These are phyloP conservation scores for Claviceps arundinis DNA, from an alignment of 2,329 filamentous ascomycete genomes.

Conservation along the genomic window DNA sequence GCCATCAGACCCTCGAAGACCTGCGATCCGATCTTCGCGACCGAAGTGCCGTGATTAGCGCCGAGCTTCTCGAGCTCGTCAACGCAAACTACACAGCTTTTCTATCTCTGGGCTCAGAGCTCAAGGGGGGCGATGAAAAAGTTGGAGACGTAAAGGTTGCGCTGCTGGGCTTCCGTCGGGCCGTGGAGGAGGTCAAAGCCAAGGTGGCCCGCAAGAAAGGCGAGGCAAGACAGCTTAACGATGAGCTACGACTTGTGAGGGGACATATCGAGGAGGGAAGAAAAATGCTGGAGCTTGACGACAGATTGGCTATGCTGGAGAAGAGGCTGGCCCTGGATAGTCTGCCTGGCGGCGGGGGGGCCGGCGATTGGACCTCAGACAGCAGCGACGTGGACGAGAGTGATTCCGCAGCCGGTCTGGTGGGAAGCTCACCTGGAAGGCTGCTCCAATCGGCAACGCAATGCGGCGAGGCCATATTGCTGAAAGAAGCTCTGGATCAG, in stretches of 20 bases:
- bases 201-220: slow-evolving; percentile 49
- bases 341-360: slow-evolving; percentile 10
- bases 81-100: slow-evolving; percentile 94
- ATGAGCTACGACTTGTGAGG: slow-evolving; percentile 54
- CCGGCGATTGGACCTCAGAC: slow-evolving; percentile 14
- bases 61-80: slow-evolving; percentile 85
- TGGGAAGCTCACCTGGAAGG: slow-evolving; percentile 34
- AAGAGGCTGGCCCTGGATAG: slow-evolving; percentile 43
- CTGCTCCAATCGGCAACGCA: slow-evolving; percentile 32
- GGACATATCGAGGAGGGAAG: slow-evolving; percentile 47
- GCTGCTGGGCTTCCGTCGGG: slow-evolving; percentile 70
- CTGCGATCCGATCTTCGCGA: slow-evolving; percentile 75
- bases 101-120: slow-evolving; percentile 63
- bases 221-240: slow-evolving; percentile 49
- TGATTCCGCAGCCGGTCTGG: slow-evolving; percentile 16
- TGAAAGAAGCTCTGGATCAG: slow-evolving; percentile 32
- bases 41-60: slow-evolving; percentile 63
- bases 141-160: slow-evolving; percentile 84
- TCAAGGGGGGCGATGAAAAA: slow-evolving; percentile 80
- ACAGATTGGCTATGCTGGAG: slow-evolving; percentile 50
- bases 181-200: slow-evolving; percentile 60
- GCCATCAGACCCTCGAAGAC: slow-evolving; percentile 93
- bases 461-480: slow-evolving; percentile 26
- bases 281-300: slow-evolving; percentile 54
- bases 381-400: slow-evolving; percentile 28